These are phyloP conservation scores for Coemansia sp. DNA, from an alignment of 192 early-diverging fungal genomes.

Conservation along the genomic window DNA sequence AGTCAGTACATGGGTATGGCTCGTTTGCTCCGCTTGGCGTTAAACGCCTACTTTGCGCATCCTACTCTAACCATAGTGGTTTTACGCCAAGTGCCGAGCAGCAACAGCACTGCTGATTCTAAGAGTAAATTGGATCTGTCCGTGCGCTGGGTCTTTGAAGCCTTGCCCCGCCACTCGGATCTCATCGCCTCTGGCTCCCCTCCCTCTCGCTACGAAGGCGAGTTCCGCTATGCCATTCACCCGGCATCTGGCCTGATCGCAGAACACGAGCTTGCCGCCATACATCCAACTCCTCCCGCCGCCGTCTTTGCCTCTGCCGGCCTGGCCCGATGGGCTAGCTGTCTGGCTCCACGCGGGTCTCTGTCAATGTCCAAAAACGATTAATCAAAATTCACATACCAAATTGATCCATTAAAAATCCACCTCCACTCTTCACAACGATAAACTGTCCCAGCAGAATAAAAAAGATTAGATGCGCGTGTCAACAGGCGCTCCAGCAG, in stretches of 20 bases:
- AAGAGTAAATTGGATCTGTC: conserved; percentile 10
- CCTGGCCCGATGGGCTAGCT: conserved; percentile 40
- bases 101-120: neutral
- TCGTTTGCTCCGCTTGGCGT: conserved; percentile 26
- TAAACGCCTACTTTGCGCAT: conserved; percentile 25
- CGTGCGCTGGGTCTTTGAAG: conserved; percentile 51
- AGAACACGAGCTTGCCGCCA: conserved; percentile 41
- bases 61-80: conserved; percentile 17
- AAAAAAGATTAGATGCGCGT: neutral
- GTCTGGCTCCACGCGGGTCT: conserved; percentile 37
- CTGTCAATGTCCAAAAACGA: conserved; percentile 13
- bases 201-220: conserved; percentile 43
- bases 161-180: conserved; percentile 27
- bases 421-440: neutral
- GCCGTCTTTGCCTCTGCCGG: conserved; percentile 23
- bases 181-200: conserved; percentile 14
- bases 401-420: neutral
- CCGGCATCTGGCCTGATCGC: conserved; percentile 18
- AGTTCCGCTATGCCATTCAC: conserved; percentile 40
- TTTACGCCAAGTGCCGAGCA: conserved; percentile 21
- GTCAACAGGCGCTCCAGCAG: too few species aligned
- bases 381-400: neutral
- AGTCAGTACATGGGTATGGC: conserved; percentile 32
- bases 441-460: neutral
- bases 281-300: conserved; percentile 43